These are phyloP conservation scores for Tolypocladium ovalisporum DNA, from an alignment of 2,329 filamentous ascomycete species.

Conservation along the genomic window DNA sequence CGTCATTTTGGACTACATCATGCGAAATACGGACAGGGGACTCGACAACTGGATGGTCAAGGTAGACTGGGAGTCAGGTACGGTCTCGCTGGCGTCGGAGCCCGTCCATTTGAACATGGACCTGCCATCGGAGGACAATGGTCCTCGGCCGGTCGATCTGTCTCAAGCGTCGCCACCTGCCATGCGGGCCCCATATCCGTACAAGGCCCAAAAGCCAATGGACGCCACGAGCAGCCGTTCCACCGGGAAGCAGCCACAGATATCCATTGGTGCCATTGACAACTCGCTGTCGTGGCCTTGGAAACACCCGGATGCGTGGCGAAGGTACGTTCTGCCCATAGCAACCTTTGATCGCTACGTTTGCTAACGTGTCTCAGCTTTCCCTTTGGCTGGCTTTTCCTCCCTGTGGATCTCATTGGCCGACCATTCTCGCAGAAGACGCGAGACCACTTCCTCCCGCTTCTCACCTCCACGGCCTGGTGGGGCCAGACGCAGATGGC, in stretches of 20 bases:
- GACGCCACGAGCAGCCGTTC: conserved; percentile 47
- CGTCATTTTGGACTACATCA: conserved; percentile 96
- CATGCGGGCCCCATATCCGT: conserved; percentile 48
- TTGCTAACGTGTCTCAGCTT: conserved; percentile 50
- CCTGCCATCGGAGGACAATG: conserved; percentile 25
- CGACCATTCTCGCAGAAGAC: conserved; percentile 93
- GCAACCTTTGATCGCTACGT: background rate
- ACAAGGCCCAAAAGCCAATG: conserved; percentile 77
- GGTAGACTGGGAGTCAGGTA: conserved; percentile 74
- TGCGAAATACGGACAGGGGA: conserved; percentile 95
- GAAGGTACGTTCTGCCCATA: conserved; percentile 29
- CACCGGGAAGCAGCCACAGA: conserved; percentile 40
- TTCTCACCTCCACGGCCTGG: conserved; percentile 91
- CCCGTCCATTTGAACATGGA: conserved; percentile 59
- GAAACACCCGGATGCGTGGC: conserved; percentile 92
- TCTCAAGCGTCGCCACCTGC: conserved; percentile 28
- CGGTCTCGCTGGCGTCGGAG: conserved; percentile 78
- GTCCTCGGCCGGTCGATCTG: conserved; percentile 52
- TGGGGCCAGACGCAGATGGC: conserved; percentile 91
- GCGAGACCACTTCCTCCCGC: conserved; percentile 85
- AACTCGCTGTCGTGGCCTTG: conserved; percentile 98
- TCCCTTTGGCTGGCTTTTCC: conserved; percentile 95
- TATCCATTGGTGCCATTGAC: conserved; percentile 86
- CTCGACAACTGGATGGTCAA: conserved; percentile 99
- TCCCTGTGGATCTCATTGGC: conserved; percentile 91